Conservation (phyloP, 139 green algal genomes). For the Micromonas pusilla region DNA sequence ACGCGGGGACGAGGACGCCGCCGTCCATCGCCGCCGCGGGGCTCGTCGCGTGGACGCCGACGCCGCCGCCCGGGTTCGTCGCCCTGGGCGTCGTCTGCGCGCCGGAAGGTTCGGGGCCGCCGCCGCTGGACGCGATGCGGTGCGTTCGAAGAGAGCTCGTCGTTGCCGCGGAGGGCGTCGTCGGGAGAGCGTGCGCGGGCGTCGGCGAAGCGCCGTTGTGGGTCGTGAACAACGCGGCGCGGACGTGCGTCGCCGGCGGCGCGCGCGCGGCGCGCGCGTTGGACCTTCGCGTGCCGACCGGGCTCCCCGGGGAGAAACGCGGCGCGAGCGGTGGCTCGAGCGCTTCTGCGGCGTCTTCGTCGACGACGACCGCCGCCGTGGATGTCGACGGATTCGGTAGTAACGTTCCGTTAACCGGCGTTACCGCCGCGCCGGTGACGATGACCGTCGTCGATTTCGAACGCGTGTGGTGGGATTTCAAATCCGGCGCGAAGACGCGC, state of each 20-base stretch:
- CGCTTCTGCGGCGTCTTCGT: too few species aligned
- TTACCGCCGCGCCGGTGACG: not conserved
- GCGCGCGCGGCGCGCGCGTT: not conserved
- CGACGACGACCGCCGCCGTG: too few species aligned
- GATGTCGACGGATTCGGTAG: too few species aligned
- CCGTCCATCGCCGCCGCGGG: not conserved
- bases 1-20: not conserved
- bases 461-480: conserved; percentile 9
- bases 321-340: too few species aligned
- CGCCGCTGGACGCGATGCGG: not conserved
- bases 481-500: not conserved
- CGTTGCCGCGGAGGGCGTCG: not conserved
- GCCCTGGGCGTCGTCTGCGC: not conserved
- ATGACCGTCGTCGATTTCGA: not conserved
- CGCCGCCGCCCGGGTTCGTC: not conserved
- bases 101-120: not conserved
- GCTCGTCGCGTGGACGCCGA: not conserved
- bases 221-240: not conserved
- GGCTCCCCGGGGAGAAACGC: not conserved
- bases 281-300: not conserved
- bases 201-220: not conserved
- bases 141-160: not conserved
- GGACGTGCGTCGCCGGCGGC: not conserved
- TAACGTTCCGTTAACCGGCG: too few species aligned
- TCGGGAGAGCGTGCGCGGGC: not conserved